Conservation (phyloP, 1,139 yeast species). For the Saccharomyces pastorianus region DNA sequence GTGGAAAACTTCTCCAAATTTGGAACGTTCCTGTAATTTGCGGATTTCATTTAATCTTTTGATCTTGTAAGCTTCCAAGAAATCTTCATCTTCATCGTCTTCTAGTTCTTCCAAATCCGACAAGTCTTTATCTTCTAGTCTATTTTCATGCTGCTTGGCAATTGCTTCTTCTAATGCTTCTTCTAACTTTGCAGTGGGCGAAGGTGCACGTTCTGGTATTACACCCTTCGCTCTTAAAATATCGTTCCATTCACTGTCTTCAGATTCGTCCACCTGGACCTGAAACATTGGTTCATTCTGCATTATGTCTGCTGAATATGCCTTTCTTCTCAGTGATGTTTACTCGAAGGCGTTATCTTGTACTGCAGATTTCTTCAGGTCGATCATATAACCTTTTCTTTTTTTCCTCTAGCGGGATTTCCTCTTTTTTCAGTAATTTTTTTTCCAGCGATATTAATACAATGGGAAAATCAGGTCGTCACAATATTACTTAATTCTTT, state of each 20-base stretch:
- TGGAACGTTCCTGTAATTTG: slow-evolving; percentile 50
- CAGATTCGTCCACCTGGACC: slow-evolving; percentile 88
- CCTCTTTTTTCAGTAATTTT: neutral
- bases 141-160: slow-evolving; percentile 47
- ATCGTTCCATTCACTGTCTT: slow-evolving; percentile 98
- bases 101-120: slow-evolving; percentile 76
- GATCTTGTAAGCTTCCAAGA: slow-evolving; percentile 62
- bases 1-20: slow-evolving; percentile 69
- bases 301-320: neutral
- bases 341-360: neutral
- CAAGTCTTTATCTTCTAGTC: slow-evolving; percentile 60
- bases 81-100: slow-evolving; percentile 74
- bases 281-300: slow-evolving; percentile 34
- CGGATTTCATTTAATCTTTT: slow-evolving; percentile 69
- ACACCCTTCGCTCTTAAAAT: slow-evolving; percentile 82
- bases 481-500: neutral
- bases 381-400: neutral
- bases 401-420: neutral
- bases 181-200: slow-evolving; percentile 80
- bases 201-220: slow-evolving; percentile 85
- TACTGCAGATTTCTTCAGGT: neutral
- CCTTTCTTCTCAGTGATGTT: neutral
- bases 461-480: neutral
- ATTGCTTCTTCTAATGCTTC: slow-evolving; percentile 82
- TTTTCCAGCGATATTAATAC: neutral